Base-by-base conservation (phyloP, 352 stramenopile genomes). In the Phytophthora fragariae region DNA sequence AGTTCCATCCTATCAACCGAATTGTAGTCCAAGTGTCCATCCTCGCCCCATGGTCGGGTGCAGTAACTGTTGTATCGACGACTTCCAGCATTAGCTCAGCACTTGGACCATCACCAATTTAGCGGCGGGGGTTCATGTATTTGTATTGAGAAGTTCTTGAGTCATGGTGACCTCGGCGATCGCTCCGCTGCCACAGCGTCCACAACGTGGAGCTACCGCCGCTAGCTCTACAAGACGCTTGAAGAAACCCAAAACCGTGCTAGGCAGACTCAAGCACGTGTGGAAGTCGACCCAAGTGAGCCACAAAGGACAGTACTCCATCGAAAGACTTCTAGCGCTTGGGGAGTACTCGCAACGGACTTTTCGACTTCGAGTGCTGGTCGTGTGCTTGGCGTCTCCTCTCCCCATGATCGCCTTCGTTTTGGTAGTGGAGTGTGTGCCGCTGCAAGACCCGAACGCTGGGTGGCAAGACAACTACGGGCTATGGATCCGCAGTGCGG, bases 241-340 rank as follows among this genome's bases (percentile, higher is more conserved):
- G 33, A n/a, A 50, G 41, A 58, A 35, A 35, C 11, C 46, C 31
- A 47, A 49, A 58, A 57, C 46, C 3, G 1, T 70, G 41, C 14
- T 65, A 17, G 15, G 41, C 41, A 17, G 41, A 19, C 41, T 49
- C 41, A 21, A 49, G 41, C 15, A 49, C 41, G 41, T 19, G 41
- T 49, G 41, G 41, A 49, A 49, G 41, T 19, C 41, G 1, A 49
- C 41, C 41, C 41, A 49, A 49, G 41, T 49, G 41, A 49, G 41
- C 15, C 41, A 49, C 41, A 11, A 14, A 49, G 41, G 41, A 49
- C 41, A 66, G 15, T 83, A 83, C 57, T 77, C 73, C 39, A 74
- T 83, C 33, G 73, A 83, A 57, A 56, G 73, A 12, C 67, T 83
- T 49, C 57, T 77, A 9, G 71, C 73, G 1, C 19, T 83, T 33